Evolutionary conservation across 768 basidiomycete genomes (phyloP).

Genomic region (Neoboletus magnificus): DNA sequence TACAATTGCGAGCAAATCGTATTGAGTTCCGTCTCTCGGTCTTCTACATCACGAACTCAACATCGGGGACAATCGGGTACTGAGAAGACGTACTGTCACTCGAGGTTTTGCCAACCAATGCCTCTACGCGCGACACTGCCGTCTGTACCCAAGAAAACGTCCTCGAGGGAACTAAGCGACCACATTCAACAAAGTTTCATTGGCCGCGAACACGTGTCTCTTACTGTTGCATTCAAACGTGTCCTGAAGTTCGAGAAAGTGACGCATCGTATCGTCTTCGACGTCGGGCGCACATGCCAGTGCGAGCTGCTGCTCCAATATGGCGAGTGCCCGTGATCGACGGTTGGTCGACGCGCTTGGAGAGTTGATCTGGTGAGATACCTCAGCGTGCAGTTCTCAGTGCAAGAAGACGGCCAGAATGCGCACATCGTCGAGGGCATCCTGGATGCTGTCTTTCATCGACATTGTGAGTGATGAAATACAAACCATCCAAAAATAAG

Average conservation of each 20-base stretch:
- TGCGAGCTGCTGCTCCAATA: constrained; percentile 55
- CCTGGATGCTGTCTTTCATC: constrained; percentile 50
- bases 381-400: constrained; percentile 9
- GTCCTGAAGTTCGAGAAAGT: constrained; percentile 67
- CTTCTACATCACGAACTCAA: constrained; percentile 29
- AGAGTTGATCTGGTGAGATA: constrained; percentile 55
- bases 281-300: constrained; percentile 43
- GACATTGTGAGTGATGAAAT: constrained; percentile 9
- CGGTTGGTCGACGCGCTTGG: constrained; percentile 50
- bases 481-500: neutral
- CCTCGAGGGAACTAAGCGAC: constrained; percentile 59
- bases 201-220: constrained; percentile 22
- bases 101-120: constrained; percentile 42
- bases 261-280: constrained; percentile 43
- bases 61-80: neutral
- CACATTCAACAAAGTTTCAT: constrained; percentile 6
- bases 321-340: constrained; percentile 53
- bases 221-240: constrained; percentile 81
- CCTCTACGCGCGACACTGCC: constrained; percentile 50
- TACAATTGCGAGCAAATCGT: constrained; percentile 51
- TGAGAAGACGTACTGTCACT: constrained; percentile 38
- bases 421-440: constrained; percentile 68
- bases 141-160: constrained; percentile 59
- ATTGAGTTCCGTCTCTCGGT: constrained; percentile 46
- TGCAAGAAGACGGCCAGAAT: neutral